Conservation (phyloP, 2,329 filamentous ascomycete genomes). For the Pseudocercospora vitis region DNA sequence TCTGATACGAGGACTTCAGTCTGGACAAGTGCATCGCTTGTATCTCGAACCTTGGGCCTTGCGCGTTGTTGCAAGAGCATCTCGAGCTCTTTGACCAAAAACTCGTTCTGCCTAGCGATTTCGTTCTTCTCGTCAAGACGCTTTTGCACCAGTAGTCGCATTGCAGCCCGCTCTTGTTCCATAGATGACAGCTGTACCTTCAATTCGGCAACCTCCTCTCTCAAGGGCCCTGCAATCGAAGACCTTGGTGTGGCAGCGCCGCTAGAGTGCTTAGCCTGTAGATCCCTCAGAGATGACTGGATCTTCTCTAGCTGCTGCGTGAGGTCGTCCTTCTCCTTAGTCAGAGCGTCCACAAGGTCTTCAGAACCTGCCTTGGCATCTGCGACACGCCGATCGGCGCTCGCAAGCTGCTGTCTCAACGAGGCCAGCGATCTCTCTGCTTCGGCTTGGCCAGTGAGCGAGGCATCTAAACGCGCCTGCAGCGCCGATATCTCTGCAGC, state of each 20-base stretch:
- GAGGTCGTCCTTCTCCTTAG: slow-evolving; percentile 24
- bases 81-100: slow-evolving; percentile 34
- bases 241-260: slow-evolving; percentile 14
- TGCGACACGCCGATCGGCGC: slow-evolving; percentile 23
- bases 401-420: slow-evolving; percentile 24
- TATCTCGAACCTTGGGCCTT: slow-evolving; percentile 12
- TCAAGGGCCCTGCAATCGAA: slow-evolving; percentile 5
- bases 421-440: slow-evolving; percentile 26
- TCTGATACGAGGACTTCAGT: slow-evolving; percentile 24
- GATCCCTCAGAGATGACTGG: slow-evolving; percentile 20
- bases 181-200: slow-evolving; percentile 25
- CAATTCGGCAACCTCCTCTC: slow-evolving; percentile 16
- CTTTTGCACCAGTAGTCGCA: slow-evolving; percentile 27
- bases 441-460: slow-evolving; percentile 31
- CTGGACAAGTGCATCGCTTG: slow-evolving; percentile 27
- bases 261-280: slow-evolving; percentile 18
- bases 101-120: slow-evolving; percentile 32
- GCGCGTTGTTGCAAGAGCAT: slow-evolving; percentile 28
- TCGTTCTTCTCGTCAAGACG: slow-evolving; percentile 32
- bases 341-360: slow-evolving; percentile 21
- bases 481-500: slow-evolving; percentile 26
- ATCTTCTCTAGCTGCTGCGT: slow-evolving; percentile 23
- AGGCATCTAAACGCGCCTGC: slow-evolving; percentile 30
- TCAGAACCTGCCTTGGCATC: slow-evolving; percentile 21
- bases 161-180: slow-evolving; percentile 29